Evolutionary conservation across 257 asterid species (phyloP).

Genomic region (Avicennia marina): DNA sequence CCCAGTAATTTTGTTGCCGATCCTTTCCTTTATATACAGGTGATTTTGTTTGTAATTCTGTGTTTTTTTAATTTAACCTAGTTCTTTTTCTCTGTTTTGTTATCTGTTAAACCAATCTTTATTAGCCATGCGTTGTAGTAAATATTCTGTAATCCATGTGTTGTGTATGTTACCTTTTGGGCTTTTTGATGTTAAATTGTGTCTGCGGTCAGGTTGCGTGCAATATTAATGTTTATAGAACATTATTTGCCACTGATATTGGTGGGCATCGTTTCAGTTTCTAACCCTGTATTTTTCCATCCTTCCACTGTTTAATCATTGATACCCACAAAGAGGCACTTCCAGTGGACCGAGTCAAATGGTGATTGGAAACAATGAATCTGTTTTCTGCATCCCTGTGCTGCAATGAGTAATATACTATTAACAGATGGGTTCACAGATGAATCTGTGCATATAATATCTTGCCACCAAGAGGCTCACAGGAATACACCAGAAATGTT

Average conservation of each 20-base stretch:
- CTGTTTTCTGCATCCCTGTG: constrained; percentile 10
- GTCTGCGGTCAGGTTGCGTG: constrained; percentile 2
- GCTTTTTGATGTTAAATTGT: constrained; percentile 3
- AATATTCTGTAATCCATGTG: no score
- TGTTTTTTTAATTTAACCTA: no score
- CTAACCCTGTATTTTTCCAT: constrained; percentile 5
- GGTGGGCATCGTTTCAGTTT: constrained; percentile 21
- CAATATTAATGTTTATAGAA: constrained; percentile 2
- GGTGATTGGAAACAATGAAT: constrained; percentile 25
- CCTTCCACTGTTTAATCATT: constrained; percentile 5
- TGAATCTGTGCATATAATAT: constrained; percentile 29
- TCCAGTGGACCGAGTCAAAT: constrained; percentile 19
- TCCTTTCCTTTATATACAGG: constrained; percentile 81
- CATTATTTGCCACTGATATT: constrained; percentile 1
- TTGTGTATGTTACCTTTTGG: not conserved
- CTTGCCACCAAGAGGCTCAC: constrained; percentile 18
- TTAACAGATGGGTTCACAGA: constrained; percentile 32
- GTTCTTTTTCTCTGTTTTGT: no score
- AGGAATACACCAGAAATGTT: no score
- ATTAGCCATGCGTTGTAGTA: no score
- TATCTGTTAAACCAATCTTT: no score
- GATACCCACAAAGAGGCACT: constrained; percentile 20
- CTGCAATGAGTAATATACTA: constrained; percentile 15
- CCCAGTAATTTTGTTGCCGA: constrained; percentile 95
- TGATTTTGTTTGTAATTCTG: constrained; percentile 25